Evolutionary conservation across 192 early-diverging fungal species (phyloP).

Genomic region (Coemansia sp.): DNA sequence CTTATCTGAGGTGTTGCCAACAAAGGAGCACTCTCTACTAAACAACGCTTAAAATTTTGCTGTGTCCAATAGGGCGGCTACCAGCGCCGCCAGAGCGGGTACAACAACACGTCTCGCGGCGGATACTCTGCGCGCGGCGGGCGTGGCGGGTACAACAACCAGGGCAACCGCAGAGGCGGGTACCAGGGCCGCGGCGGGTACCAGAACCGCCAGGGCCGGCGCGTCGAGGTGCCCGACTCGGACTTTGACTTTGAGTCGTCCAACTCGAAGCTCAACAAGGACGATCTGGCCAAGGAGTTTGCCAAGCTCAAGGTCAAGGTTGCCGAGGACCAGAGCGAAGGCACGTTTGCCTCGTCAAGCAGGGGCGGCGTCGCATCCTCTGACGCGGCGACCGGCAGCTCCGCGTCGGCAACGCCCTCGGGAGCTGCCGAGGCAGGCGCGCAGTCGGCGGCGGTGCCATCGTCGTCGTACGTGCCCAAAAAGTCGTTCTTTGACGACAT

Average conservation of each 20-base stretch:
- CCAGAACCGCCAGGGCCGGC: slow-evolving; percentile 24
- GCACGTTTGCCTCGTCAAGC: background rate
- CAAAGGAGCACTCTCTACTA: too few species aligned
- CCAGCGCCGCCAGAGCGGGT: slow-evolving; percentile 30
- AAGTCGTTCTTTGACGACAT: slow-evolving; percentile 97
- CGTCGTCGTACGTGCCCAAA: slow-evolving; percentile 74
- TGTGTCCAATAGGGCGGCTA: slow-evolving; percentile 9
- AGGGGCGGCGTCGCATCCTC: slow-evolving; percentile 1
- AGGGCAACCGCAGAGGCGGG: slow-evolving; percentile 22
- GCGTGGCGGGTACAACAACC: slow-evolving; percentile 20
- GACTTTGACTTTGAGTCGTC: slow-evolving; percentile 96
- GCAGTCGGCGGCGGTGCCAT: slow-evolving; percentile 43
- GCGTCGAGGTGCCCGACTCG: slow-evolving; percentile 64
- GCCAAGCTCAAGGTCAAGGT: slow-evolving; percentile 51
- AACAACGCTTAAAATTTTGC: background rate
- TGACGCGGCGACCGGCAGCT: background rate
- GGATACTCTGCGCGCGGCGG: slow-evolving; percentile 16
- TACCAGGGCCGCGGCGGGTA: slow-evolving; percentile 42
- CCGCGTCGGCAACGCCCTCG: background rate
- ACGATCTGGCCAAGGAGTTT: slow-evolving; percentile 75
- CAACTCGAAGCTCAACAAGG: slow-evolving; percentile 94
- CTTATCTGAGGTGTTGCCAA: too few species aligned
- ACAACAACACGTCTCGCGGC: slow-evolving; percentile 16
- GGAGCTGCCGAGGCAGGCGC: slow-evolving; percentile 1
- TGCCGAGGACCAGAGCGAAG: too few species aligned